phyloP scores from a whole-genome alignment of 441 rosid species.

The Dalechampia spathulata region DNA sequence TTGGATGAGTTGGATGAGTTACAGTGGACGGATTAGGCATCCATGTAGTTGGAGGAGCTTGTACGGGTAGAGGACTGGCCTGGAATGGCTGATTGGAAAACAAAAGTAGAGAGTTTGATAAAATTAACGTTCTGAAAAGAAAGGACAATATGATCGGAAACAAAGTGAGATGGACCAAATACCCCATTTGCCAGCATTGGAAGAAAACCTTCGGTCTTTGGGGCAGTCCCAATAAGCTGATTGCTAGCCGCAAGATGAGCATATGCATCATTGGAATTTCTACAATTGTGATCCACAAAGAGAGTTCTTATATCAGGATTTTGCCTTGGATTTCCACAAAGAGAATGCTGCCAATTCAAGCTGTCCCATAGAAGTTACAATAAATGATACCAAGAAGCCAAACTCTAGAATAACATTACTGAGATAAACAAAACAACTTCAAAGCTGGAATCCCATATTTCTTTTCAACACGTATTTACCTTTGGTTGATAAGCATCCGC shows the following conservation, averaged over 20 bases:
- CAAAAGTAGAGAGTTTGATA: neutral
- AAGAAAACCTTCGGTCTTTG: constrained; percentile 57
- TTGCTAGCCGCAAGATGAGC: constrained; percentile 60
- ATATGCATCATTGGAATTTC: constrained; percentile 57
- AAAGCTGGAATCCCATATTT: neutral
- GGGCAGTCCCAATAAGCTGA: constrained; percentile 47
- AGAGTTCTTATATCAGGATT: constrained; percentile 77
- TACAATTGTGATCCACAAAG: constrained; percentile 72
- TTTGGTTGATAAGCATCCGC: constrained; percentile 43
- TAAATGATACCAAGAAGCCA: neutral
- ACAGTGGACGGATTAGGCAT: constrained; percentile 34
- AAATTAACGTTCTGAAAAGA: neutral
- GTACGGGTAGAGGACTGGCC: constrained; percentile 25
- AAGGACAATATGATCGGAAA: neutral
- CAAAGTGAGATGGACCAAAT: constrained; percentile 24
- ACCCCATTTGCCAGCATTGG: constrained; percentile 64
- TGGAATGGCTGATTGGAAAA: constrained; percentile 31
- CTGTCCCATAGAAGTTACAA: constrained; percentile 19
- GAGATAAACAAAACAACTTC: neutral
- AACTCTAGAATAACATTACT: no score
- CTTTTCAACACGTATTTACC: constrained; percentile 18
- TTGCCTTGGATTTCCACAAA: constrained; percentile 69
- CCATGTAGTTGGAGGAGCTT: constrained; percentile 35
- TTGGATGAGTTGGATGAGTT: constrained; percentile 32
- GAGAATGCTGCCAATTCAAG: constrained; percentile 88